Evolutionary conservation across 208 protist species (phyloP).

Genomic region (Trypanosoma brucei): DNA sequence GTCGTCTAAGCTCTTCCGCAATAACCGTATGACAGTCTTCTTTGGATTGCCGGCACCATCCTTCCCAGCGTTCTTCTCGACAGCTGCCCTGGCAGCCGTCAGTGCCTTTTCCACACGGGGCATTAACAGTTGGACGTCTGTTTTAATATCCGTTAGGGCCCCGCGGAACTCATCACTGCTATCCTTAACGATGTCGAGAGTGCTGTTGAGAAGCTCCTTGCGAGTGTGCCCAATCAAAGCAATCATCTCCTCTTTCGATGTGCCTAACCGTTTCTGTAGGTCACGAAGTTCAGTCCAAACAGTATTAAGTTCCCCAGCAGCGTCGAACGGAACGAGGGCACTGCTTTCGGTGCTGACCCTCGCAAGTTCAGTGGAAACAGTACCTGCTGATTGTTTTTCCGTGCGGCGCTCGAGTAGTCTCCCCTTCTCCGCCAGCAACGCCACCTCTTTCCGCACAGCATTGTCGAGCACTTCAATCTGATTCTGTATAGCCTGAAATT

Average conservation of each 20-base stretch:
- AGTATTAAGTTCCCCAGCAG: constrained; percentile 43
- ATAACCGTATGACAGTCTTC: constrained; percentile 14
- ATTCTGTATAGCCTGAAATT: constrained; percentile 42
- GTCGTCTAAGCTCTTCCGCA: neutral
- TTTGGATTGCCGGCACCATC: constrained; percentile 1
- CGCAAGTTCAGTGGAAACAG: neutral
- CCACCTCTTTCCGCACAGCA: constrained; percentile 67
- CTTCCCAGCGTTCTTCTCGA: neutral
- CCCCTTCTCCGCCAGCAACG: constrained; percentile 50
- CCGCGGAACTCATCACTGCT: constrained; percentile 18
- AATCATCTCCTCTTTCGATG: constrained; percentile 57
- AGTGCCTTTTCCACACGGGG: neutral
- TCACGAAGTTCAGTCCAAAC: constrained; percentile 64
- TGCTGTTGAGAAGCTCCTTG: constrained; percentile 13
- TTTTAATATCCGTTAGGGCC: constrained; percentile 11
- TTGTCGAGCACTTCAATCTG: constrained; percentile 60
- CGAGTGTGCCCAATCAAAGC: constrained; percentile 16
- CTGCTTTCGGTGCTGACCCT: neutral
- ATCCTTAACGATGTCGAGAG: constrained; percentile 1
- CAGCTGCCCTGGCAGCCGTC: neutral
- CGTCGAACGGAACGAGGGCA: constrained; percentile 1
- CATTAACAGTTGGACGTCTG: constrained; percentile 5
- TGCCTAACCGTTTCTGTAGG: constrained; percentile 29
- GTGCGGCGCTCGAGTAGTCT: constrained; percentile 29
- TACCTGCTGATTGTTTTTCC: constrained; percentile 12